Percentiles rank a stretch among this genome's conserved stretches.
These are phyloP conservation scores for Saturnispora hagleri DNA, from an alignment of 805 yeast genomes.

Conservation along the genomic window DNA sequence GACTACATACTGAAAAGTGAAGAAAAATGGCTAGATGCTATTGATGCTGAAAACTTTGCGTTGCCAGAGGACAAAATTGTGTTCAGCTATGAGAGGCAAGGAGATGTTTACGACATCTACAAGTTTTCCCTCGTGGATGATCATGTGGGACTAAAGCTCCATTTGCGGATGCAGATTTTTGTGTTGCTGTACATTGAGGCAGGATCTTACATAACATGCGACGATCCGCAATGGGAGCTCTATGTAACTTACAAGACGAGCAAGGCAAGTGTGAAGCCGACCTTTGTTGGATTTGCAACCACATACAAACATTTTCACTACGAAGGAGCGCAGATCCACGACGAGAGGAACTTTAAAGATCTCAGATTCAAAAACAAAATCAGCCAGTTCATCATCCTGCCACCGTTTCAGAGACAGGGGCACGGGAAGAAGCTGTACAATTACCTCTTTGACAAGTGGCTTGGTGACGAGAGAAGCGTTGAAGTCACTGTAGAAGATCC, in stretches of 20 bases:
- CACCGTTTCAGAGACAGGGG: conserved; percentile 68
- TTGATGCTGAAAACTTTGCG: conserved; percentile 35
- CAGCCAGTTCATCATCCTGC: conserved; percentile 78
- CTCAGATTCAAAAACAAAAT: conserved; percentile 54
- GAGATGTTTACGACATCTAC: conserved; percentile 41
- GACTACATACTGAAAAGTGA: conserved; percentile 57
- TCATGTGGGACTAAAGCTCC: conserved; percentile 41
- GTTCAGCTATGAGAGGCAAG: conserved; percentile 16
- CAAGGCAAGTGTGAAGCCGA: conserved; percentile 24
- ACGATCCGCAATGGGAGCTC: conserved; percentile 74
- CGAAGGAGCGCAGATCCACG: conserved; percentile 33
- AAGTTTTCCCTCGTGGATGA: conserved; percentile 32
- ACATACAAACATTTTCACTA: conserved; percentile 79
- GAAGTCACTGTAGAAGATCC: conserved; percentile 94
- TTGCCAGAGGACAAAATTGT: conserved; percentile 27
- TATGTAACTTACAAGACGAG: conserved; percentile 42
- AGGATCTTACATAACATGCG: conserved; percentile 74
- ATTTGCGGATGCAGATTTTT: conserved; percentile 65
- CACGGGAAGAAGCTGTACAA: conserved; percentile 66
- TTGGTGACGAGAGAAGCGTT: conserved; percentile 38
- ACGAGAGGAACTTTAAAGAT: conserved; percentile 26
- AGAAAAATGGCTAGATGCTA: conserved; percentile 51
- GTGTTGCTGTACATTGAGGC: conserved; percentile 87
- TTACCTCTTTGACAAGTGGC: conserved; percentile 47
- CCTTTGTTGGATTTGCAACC: conserved; percentile 73